Evolutionary conservation across 1,284 basidiomycete genomes (phyloP).

Genomic region (Ganoderma lucidum): DNA sequence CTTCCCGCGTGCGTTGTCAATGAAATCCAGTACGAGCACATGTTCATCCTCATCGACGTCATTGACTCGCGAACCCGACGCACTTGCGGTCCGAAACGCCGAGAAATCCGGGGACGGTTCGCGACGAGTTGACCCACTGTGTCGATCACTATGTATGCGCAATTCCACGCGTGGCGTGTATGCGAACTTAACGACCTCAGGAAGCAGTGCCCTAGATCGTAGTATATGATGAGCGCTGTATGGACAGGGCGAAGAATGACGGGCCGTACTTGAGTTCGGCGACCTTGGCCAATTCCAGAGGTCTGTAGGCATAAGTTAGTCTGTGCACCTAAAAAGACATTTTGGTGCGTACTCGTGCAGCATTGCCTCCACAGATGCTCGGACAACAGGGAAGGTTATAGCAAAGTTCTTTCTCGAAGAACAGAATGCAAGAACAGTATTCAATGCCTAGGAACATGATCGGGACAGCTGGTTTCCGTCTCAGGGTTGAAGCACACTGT

Average conservation of each 20-base stretch:
- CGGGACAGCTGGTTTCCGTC: not conserved
- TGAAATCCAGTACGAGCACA: slow-evolving; percentile 78
- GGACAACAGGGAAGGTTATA: slow-evolving; percentile 80
- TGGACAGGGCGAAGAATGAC: not conserved
- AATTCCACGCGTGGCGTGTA: slow-evolving; percentile 79
- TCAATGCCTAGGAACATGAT: slow-evolving; percentile 71
- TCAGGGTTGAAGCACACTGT: not conserved
- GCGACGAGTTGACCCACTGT: slow-evolving; percentile 27
- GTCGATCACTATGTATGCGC: slow-evolving; percentile 59
- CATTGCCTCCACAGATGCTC: slow-evolving; percentile 80
- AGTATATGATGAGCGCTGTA: slow-evolving; percentile 4
- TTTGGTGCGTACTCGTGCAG: slow-evolving; percentile 65
- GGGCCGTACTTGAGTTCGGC: slow-evolving; percentile 82
- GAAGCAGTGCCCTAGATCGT: slow-evolving; percentile 72
- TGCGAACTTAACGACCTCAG: slow-evolving; percentile 83
- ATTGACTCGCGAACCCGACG: slow-evolving; percentile 26
- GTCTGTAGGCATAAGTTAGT: slow-evolving; percentile 50
- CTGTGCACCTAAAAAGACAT: not conserved
- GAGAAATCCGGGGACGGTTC: slow-evolving; percentile 52
- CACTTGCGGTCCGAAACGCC: slow-evolving; percentile 29
- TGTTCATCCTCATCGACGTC: slow-evolving; percentile 57
- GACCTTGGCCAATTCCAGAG: slow-evolving; percentile 80
- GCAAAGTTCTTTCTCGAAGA: slow-evolving; percentile 86
- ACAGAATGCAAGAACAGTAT: slow-evolving; percentile 90
- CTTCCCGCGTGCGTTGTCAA: slow-evolving; percentile 60